Percentiles rank a stretch among this genome's conserved stretches.
These are phyloP conservation scores for Actinomortierella ambigua DNA, from an alignment of 371 early-diverging fungal genomes.

Conservation along the genomic window DNA sequence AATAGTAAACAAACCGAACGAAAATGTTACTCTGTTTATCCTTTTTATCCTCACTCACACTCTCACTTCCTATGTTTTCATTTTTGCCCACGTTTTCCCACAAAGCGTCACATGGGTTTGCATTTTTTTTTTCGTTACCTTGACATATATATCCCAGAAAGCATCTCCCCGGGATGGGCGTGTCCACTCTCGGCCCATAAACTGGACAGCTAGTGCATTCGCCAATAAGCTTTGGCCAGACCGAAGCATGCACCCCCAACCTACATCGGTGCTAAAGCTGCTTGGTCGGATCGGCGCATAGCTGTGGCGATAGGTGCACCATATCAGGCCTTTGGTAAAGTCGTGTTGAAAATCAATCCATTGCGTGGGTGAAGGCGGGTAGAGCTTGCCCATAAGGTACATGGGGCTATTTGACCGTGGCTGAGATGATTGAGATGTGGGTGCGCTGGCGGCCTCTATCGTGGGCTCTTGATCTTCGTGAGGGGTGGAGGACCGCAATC, in stretches of 20 bases:
- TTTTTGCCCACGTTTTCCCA: too few species aligned
- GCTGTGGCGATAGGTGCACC: slow-evolving; percentile 93
- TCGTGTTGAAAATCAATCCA: slow-evolving; percentile 43
- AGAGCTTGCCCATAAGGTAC: slow-evolving; percentile 38
- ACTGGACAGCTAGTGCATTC: slow-evolving; percentile 77
- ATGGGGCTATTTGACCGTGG: slow-evolving; percentile 17
- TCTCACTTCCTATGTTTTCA: too few species aligned
- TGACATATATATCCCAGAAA: slow-evolving; percentile 49
- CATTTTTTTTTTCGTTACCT: slow-evolving; percentile 39
- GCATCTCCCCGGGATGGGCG: slow-evolving; percentile 46
- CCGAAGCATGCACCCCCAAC: slow-evolving; percentile 98
- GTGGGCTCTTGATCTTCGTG: too few species aligned
- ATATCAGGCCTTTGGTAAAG: slow-evolving; percentile 53
- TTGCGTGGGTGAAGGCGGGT: slow-evolving; percentile 38
- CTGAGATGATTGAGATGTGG: too few species aligned
- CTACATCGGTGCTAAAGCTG: slow-evolving; percentile 82
- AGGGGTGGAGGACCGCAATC: too few species aligned
- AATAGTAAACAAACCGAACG: background rate
- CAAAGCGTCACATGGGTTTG: too few species aligned
- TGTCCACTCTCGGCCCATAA: slow-evolving; percentile 72
- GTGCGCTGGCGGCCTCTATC: too few species aligned
- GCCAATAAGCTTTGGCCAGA: slow-evolving; percentile 94
- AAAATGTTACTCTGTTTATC: slow-evolving; percentile 3
- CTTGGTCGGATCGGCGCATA: slow-evolving; percentile 86
- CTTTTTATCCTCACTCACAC: slow-evolving; percentile 8